phyloP scores from a whole-genome alignment of 371 early-diverging fungal species.

The Apophysomyces trapeziformis region DNA sequence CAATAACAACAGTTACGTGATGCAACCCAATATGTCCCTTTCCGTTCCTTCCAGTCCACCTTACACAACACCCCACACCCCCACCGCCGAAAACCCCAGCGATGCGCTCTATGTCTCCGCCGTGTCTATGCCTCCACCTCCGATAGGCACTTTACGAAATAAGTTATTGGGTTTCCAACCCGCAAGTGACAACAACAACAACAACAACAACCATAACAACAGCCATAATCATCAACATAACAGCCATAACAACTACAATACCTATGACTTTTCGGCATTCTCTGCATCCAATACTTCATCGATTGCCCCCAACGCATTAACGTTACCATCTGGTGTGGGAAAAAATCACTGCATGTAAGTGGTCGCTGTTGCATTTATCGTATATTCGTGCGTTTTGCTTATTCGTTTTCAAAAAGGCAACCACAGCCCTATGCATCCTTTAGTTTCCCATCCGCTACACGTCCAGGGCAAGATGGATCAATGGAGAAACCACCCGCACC shows the following conservation, averaged over 20 bases:
- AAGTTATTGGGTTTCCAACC: constrained; percentile 12
- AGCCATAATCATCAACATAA: too few relatives aligned
- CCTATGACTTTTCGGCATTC: constrained; percentile 1
- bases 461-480: constrained; percentile 13
- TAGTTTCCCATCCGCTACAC: constrained; percentile 10
- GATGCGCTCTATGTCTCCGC: constrained; percentile 25
- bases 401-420: background rate
- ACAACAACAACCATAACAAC: too few relatives aligned
- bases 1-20: too few relatives aligned
- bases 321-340: constrained; percentile 3
- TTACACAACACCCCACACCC: constrained; percentile 13
- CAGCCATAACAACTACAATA: background rate
- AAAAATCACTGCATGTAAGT: constrained; percentile 6
- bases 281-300: background rate
- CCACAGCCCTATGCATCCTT: background rate
- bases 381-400: background rate
- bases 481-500: constrained; percentile 13
- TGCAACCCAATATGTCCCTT: constrained; percentile 22
- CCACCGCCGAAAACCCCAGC: constrained; percentile 14
- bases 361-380: background rate
- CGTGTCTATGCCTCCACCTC: constrained; percentile 23
- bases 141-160: constrained; percentile 18
- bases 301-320: constrained; percentile 3
- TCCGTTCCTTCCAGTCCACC: constrained; percentile 37
- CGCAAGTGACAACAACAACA: background rate